Evolutionary conservation across 1,139 yeast species (phyloP), one percentile per base, ranked within the genome.

Genomic region (Lodderomyces parapsilosis): DNA sequence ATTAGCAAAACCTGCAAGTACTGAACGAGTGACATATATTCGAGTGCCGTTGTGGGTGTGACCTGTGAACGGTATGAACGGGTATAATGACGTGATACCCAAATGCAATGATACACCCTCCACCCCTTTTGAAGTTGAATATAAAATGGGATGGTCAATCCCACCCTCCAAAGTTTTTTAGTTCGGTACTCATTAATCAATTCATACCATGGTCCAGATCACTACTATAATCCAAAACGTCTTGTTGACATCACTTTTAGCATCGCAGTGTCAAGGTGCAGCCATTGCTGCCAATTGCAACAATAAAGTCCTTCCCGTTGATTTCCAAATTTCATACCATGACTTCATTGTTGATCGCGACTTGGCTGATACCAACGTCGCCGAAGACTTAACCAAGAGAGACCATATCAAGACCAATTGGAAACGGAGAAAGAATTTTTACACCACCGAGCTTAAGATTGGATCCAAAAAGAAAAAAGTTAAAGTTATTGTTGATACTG

Each of bases 401-500:
- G 33, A 17, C 15, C 15, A 30, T 15, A 15, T 30, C 19, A 15
- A 30, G 11, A 15, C 33, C 11, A 13, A 30, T 17, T 30, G 14
- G n/a, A 30, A 30, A 10, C 19, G 11, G n/a, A 15, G 19, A 19
- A 38, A 39, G 20, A 43, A 31, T 23, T 31, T 43, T 3, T 81
- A 80, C 55, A 59, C 74, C 42, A 74, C 77, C 1, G 60, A 60
- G 11, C 49, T 78, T 39, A 46, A 56, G 30, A 50, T 69, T 31
- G 78, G 78, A 1, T 60, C 69, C 8, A 53, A 62, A 24, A 47
- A 54, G 13, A 64, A 68, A 36, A 40, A 52, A 23, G 62, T 63
- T n/a, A 53, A 56, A 1, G 70, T 69, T 2, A 53, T 68, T 40
- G 49, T 73, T 36, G 78, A 72, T 51, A 73, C 78, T n/a, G 77